Base-by-base conservation (phyloP, 2,329 filamentous ascomycete species). In the Cordyceps cicadae region DNA sequence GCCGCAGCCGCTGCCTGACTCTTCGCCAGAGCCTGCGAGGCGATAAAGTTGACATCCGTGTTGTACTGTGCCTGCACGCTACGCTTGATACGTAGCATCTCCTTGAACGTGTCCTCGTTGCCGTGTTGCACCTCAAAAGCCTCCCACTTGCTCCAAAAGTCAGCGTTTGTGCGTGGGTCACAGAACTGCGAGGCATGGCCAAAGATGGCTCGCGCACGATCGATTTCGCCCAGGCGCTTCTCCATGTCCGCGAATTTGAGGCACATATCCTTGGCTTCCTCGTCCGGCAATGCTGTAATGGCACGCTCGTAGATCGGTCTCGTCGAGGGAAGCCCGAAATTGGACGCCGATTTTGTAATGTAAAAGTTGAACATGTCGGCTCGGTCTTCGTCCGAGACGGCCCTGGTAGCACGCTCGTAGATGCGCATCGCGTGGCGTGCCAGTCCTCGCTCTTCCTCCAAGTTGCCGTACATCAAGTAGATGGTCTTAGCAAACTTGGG, bases 291-390 rank as follows among this genome's bases (percentile, higher is more conserved):
- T n/a, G 92, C 89, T 12, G 90, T 87, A 66, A 99, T 96, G 43
- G 94, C 93, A 61, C 92, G 87, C 76, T 99, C 94, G 78, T 99
- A 99, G 67, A 99, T 99, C 0, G 91, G 88, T 56, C 94, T 81
- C 3, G 94, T 97, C 0, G 94, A 97, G 0, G 94, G 92, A 56
- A 99, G 83, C 37, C 95, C 94, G 70, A 99, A 99, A 75, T 99
- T 99, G 21, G 92, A 96, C 1, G 94, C 94, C 0, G 92, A 97
- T 73, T 99, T 97, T 62, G 93, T 97, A 71, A 99, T 97, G 78
- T 99, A 99, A 72, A 97, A 96, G 74, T 96, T 94, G 79, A 97
- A 99, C 92, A 99, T 97, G 69, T 96, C 92, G 63, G 92, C 87
- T 57, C 92, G 84, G 73, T 99, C 93, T 69, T 97, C 93, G 69